Percentiles rank a stretch among this genome's conserved stretches.
These are phyloP conservation scores for Cyclanthera cordifolia DNA, from an alignment of 306 rosid genomes.

Conservation along the genomic window DNA sequence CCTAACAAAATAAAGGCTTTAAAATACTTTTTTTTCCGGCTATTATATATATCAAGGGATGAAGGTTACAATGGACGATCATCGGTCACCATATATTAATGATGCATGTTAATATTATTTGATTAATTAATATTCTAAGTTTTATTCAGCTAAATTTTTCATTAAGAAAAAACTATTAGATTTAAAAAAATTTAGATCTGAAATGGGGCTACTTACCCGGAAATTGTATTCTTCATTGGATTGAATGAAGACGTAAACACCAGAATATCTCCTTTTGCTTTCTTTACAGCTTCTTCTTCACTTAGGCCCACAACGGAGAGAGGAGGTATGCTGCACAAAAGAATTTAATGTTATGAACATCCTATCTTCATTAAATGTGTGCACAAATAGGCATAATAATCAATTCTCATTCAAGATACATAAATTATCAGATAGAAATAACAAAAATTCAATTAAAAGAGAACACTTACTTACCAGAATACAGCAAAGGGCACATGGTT, in stretches of 20 bases:
- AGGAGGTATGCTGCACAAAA: slow-evolving; percentile 77
- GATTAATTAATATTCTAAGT: too few relatives aligned
- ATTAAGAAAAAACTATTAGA: background rate
- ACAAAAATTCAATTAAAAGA: background rate
- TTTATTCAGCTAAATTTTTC: too few relatives aligned
- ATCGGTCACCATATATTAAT: background rate
- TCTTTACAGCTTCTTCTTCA: slow-evolving; percentile 83
- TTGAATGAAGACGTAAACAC: slow-evolving; percentile 79
- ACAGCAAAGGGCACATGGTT: slow-evolving; percentile 40
- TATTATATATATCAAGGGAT: background rate
- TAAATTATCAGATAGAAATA: background rate
- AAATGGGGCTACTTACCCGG: slow-evolving; percentile 52
- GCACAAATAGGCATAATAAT: background rate
- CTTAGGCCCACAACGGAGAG: slow-evolving; percentile 86
- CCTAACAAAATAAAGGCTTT: background rate
- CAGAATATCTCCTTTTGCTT: slow-evolving; percentile 57
- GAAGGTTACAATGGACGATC: background rate
- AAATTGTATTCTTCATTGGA: slow-evolving; percentile 91
- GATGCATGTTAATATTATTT: background rate
- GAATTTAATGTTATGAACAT: background rate
- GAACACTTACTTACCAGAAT: slow-evolving; percentile 26
- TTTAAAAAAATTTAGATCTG: slow-evolving; percentile 5
- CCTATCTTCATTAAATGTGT: background rate
- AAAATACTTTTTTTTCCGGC: background rate
- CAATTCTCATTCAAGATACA: too few relatives aligned